Conservation (phyloP, 139 green algal species). For the Mesotaenium endlicherianum region DNA sequence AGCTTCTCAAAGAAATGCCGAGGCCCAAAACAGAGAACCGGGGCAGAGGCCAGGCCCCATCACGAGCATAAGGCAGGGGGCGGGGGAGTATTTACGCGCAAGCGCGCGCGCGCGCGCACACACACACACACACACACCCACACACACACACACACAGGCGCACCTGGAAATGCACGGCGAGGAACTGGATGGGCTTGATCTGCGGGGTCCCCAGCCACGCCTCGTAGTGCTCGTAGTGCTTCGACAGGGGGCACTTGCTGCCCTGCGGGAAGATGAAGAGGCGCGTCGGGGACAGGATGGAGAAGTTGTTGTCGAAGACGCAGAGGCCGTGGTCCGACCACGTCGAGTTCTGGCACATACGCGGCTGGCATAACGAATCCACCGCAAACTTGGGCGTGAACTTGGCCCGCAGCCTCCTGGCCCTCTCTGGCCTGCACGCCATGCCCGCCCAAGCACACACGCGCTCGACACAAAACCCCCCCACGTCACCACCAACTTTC, state of each 20-base stretch:
- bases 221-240: constrained; percentile 24
- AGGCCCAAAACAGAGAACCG: too few relatives aligned
- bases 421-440: not conserved
- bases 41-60: too few relatives aligned
- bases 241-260: constrained; percentile 16
- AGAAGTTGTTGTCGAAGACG: constrained; percentile 39
- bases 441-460: not conserved
- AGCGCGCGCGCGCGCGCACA: too few relatives aligned
- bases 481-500: too few relatives aligned
- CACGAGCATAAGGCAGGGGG: too few relatives aligned
- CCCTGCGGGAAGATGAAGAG: not conserved
- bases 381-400: constrained; percentile 12
- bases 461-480: too few relatives aligned
- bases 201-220: constrained; percentile 12
- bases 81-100: too few relatives aligned
- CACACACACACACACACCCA: too few relatives aligned
- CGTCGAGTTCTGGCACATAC: constrained; percentile 23
- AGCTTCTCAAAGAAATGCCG: too few relatives aligned
- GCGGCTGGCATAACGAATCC: constrained; percentile 20
- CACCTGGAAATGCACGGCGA: constrained; percentile 29
- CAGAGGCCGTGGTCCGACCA: constrained; percentile 32
- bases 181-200: not conserved
- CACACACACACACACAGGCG: too few relatives aligned
- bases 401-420: not conserved
- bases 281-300: not conserved